phyloP scores from a whole-genome alignment of 306 rosid genomes.

The Cicer arietinum region DNA sequence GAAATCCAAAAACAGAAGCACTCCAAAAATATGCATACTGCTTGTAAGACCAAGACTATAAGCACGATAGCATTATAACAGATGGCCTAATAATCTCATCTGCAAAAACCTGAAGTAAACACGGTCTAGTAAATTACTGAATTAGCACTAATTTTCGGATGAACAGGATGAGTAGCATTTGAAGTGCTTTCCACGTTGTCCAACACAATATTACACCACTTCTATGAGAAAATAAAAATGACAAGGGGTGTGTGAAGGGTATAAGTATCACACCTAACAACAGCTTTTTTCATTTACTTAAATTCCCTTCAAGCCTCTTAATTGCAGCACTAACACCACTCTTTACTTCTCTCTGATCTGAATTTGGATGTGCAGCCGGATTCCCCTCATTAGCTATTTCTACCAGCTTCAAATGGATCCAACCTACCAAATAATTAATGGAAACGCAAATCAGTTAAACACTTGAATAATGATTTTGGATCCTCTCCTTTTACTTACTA shows the following conservation, averaged over 20 bases:
- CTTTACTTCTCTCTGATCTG: slow-evolving; percentile 59
- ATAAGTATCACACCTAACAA: slow-evolving; percentile 5
- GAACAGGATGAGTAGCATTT: slow-evolving; percentile 35
- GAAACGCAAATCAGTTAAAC: slow-evolving; percentile 36
- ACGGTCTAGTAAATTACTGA: slow-evolving; percentile 22
- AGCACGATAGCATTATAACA: neutral
- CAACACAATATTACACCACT: slow-evolving; percentile 6
- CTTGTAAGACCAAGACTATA: slow-evolving; percentile 5
- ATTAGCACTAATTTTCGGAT: slow-evolving; percentile 14
- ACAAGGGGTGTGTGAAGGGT: neutral
- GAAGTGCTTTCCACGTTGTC: neutral
- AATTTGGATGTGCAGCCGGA: slow-evolving; percentile 42
- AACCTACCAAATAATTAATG: slow-evolving; percentile 63
- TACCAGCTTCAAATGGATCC: slow-evolving; percentile 87
- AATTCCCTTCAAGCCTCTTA: slow-evolving; percentile 82
- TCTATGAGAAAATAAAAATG: slow-evolving; percentile 28
- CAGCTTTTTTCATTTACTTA: slow-evolving; percentile 59
- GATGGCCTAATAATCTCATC: slow-evolving; percentile 13
- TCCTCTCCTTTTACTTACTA: slow-evolving; percentile 21
- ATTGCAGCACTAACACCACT: slow-evolving; percentile 88
- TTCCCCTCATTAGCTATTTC: slow-evolving; percentile 83
- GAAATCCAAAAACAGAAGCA: slow-evolving; percentile 12
- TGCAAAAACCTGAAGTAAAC: slow-evolving; percentile 6
- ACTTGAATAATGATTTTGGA: slow-evolving; percentile 21
- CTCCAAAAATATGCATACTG: neutral